Percentiles rank a stretch among this genome's conserved stretches.
These are phyloP conservation scores for Isabelozyma pseudorhagii DNA, from an alignment of 805 yeast species.

Conservation along the genomic window DNA sequence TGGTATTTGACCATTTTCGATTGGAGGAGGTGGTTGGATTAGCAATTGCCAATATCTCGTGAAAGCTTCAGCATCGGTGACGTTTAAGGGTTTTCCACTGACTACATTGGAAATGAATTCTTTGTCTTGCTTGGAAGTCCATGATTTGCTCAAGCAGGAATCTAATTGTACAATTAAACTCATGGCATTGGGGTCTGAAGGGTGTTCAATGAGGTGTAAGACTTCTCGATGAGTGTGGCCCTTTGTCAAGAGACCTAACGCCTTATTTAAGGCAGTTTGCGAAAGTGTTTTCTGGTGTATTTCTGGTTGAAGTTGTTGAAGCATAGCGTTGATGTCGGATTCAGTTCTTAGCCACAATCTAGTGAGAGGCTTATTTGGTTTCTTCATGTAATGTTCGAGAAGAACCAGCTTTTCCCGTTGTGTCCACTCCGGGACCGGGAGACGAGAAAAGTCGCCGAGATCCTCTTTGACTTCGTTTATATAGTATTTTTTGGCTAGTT, in stretches of 20 bases:
- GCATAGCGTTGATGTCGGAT: neutral
- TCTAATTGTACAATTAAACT: neutral
- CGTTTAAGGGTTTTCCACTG: neutral
- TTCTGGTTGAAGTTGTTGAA: neutral
- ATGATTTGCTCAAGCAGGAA: neutral
- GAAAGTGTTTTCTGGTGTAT: neutral
- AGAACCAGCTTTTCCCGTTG: neutral
- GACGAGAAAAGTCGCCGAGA: neutral
- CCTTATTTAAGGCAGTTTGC: neutral
- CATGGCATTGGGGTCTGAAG: neutral
- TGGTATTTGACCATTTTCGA: neutral
- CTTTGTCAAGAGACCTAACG: neutral
- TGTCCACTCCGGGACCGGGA: neutral
- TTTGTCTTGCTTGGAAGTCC: neutral
- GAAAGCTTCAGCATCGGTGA: neutral
- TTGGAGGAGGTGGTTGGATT: neutral
- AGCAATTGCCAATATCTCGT: neutral
- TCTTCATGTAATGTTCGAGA: neutral
- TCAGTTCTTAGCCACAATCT: neutral
- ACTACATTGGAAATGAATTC: neutral
- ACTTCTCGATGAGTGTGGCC: neutral
- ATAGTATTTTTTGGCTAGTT: neutral
- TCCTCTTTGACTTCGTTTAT: neutral
- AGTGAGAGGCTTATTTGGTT: neutral
- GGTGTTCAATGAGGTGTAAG: neutral